Conservation (phyloP, 129 eudicot genomes). For the Apium graveolens region DNA sequence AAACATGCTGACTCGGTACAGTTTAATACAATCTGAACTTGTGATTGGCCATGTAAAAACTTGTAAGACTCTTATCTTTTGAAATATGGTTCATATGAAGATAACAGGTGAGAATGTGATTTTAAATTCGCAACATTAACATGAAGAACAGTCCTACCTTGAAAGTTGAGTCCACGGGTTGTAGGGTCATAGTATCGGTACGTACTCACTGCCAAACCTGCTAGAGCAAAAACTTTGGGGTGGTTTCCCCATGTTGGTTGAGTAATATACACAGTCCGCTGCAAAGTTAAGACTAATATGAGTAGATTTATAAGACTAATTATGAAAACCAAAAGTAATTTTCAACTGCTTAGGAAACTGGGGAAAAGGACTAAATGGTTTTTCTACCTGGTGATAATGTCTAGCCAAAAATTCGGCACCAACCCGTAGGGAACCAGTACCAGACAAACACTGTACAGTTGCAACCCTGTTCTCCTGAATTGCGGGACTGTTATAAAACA, state of each 20-base stretch:
- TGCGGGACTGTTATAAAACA: slow-evolving; percentile 58
- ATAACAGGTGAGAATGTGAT: neutral
- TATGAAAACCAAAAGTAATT: neutral
- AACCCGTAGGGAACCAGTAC: slow-evolving; percentile 91
- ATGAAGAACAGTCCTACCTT: slow-evolving; percentile 37
- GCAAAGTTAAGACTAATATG: slow-evolving; percentile 13
- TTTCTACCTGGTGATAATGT: slow-evolving; percentile 64
- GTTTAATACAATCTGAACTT: neutral
- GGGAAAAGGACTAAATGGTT: neutral
- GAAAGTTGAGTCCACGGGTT: slow-evolving; percentile 81
- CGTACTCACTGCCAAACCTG: slow-evolving; percentile 68
- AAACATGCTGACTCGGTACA: neutral
- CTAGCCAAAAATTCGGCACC: slow-evolving; percentile 85
- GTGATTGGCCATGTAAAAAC: neutral
- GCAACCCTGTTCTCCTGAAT: slow-evolving; percentile 73
- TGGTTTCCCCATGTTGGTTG: slow-evolving; percentile 98
- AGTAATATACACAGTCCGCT: slow-evolving; percentile 74
- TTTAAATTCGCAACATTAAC: neutral
- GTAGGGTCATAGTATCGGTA: slow-evolving; percentile 86
- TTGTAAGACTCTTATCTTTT: neutral
- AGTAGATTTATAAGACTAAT: neutral
- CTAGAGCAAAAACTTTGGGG: slow-evolving; percentile 60
- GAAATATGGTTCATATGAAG: neutral
- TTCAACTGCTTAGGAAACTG: neutral
- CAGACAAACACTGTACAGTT: slow-evolving; percentile 94